A percentile compares a stretch with the other conserved stretches of the same genome.
These are phyloP conservation scores for Pseudogymnoascus sp. DNA, from an alignment of 2,329 filamentous ascomycete species.

Conservation along the genomic window DNA sequence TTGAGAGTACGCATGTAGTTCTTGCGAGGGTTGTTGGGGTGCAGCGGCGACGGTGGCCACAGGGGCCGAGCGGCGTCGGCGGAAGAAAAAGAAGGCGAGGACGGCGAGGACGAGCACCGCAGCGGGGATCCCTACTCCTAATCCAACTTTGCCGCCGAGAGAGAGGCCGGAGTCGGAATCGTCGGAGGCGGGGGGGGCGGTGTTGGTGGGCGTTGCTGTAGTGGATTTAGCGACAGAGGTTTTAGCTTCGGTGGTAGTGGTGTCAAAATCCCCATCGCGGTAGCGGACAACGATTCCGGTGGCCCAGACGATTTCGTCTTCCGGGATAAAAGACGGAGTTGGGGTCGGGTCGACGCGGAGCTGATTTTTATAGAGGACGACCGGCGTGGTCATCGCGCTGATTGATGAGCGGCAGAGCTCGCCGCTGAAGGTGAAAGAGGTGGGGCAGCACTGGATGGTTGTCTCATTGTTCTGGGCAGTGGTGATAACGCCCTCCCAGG, in stretches of 20 bases:
- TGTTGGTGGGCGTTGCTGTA: not conserved
- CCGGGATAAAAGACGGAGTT: not conserved
- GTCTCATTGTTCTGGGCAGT: not conserved
- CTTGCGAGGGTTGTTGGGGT: not conserved
- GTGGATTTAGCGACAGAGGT: not conserved
- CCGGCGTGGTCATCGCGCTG: not conserved
- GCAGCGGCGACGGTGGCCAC: not conserved
- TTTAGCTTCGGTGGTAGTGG: not conserved
- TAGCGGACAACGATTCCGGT: not conserved
- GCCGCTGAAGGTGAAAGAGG: not conserved
- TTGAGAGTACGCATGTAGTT: not conserved
- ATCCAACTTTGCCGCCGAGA: conserved; percentile 21
- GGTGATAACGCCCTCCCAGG: not conserved
- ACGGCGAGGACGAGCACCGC: conserved; percentile 21
- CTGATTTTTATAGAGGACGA: not conserved
- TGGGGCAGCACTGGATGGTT: not conserved
- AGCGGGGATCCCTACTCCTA: conserved; percentile 27
- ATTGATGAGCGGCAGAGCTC: not conserved
- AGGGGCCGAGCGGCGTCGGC: conserved; percentile 19
- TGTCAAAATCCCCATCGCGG: not conserved
- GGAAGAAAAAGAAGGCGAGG: conserved; percentile 24
- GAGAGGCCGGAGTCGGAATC: conserved; percentile 14
- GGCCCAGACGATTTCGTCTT: not conserved
- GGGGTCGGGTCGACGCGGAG: not conserved
- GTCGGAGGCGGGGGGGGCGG: not conserved